These are phyloP conservation scores for Paraurostyla sp. DNA, from an alignment of 73 alveolate genomes.

Conservation along the genomic window DNA sequence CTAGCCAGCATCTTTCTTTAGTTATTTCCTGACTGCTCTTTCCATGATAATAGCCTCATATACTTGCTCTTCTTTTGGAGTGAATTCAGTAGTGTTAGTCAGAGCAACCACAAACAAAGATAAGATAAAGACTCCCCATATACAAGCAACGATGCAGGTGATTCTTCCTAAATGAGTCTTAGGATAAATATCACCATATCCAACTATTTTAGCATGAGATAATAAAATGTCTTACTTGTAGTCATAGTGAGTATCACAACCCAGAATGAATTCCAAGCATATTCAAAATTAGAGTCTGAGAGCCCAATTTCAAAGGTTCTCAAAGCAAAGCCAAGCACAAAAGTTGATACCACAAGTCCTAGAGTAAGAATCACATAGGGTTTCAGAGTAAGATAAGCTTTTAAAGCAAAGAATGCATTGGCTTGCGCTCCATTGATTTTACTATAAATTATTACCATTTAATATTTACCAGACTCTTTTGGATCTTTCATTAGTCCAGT, in stretches of 20 bases:
- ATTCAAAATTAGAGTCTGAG: constrained; percentile 31
- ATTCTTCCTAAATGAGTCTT: constrained; percentile 65
- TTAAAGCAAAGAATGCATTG: constrained; percentile 62
- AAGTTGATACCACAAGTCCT: constrained; percentile 43
- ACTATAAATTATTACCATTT: background rate
- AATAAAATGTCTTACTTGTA: background rate
- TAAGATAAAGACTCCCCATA: constrained; percentile 50
- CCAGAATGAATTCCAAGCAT: constrained; percentile 74
- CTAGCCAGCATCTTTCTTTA: constrained; percentile 66
- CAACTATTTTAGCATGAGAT: background rate
- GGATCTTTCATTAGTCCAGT: constrained; percentile 64
- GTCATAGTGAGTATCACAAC: constrained; percentile 72
- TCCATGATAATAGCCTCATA: constrained; percentile 46
- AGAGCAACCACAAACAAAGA: constrained; percentile 69
- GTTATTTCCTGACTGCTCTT: constrained; percentile 22
- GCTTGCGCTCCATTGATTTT: constrained; percentile 68
- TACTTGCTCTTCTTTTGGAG: constrained; percentile 60
- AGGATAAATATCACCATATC: constrained; percentile 74
- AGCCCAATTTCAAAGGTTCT: constrained; percentile 59
- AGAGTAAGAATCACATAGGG: constrained; percentile 54
- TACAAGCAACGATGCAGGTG: constrained; percentile 63
- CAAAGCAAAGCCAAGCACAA: constrained; percentile 66
- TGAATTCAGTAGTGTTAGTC: constrained; percentile 72
- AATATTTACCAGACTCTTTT: constrained; percentile 56
- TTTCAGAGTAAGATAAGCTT: constrained; percentile 67